phyloP scores from a whole-genome alignment of 2,329 filamentous ascomycete genomes.

The Claviceps paspali region DNA sequence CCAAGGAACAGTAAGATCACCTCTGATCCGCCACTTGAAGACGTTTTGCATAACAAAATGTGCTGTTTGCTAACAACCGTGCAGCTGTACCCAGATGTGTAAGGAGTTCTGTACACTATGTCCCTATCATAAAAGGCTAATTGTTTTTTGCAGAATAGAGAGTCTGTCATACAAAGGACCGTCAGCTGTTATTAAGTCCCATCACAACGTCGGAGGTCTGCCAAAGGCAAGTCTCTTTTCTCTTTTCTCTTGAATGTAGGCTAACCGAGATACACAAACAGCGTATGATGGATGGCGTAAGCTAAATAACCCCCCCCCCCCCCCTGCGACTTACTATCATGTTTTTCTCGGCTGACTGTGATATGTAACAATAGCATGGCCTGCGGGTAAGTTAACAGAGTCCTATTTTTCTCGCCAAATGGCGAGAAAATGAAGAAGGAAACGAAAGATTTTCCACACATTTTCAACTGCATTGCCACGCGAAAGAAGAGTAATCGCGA shows the following conservation, averaged over 20 bases:
- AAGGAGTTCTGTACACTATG: not conserved
- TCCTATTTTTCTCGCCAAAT: no score
- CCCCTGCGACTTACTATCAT: not conserved
- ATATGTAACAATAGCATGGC: constrained; percentile 1
- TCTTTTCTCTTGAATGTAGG: not conserved
- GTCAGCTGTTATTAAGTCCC: constrained; percentile 35
- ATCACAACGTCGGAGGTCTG: constrained; percentile 53
- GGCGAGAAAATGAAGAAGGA: no score
- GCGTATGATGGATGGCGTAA: constrained; percentile 31
- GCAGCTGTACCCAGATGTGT: constrained; percentile 2
- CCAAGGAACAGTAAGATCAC: constrained; percentile 62
- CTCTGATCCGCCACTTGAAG: not conserved
- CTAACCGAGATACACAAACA: constrained; percentile 1
- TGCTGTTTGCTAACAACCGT: not conserved
- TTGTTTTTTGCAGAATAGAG: constrained; percentile 27
- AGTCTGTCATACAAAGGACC: constrained; percentile 31
- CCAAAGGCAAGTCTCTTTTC: constrained; percentile 40
- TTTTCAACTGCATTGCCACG: no score
- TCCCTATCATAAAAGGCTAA: not conserved
- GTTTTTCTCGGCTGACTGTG: not conserved
- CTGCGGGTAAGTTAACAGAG: not conserved
- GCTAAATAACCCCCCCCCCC: constrained; percentile 1
- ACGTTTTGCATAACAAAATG: not conserved
- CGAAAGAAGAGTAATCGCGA: not conserved
- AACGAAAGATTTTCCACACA: no score